phyloP scores from a whole-genome alignment of 495 filamentous ascomycete species.

The Penicillium maclennaniae region DNA sequence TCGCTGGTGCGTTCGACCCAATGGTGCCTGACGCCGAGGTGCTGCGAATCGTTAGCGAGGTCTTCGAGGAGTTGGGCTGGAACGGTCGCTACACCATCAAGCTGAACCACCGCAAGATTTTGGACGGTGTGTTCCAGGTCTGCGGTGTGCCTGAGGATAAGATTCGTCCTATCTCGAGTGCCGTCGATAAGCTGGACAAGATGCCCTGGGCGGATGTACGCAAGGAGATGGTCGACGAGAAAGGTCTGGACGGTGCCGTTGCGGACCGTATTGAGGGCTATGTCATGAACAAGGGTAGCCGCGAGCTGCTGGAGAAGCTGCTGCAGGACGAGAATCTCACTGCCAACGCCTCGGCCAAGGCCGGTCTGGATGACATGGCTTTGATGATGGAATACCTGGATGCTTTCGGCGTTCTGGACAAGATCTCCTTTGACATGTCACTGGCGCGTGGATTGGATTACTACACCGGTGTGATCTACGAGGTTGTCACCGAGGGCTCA shows the following conservation, averaged over 20 bases:
- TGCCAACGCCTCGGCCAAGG: slow-evolving; percentile 67
- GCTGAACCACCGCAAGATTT: slow-evolving; percentile 91
- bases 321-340: slow-evolving; percentile 57
- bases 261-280: slow-evolving; percentile 86
- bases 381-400: slow-evolving; percentile 79
- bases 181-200: slow-evolving; percentile 97
- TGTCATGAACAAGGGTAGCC: slow-evolving; percentile 62
- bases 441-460: slow-evolving; percentile 88
- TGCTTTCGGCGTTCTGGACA: slow-evolving; percentile 64
- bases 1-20: slow-evolving; percentile 83
- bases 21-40: slow-evolving; percentile 98
- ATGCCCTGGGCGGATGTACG: slow-evolving; percentile 83
- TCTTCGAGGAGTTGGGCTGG: slow-evolving; percentile 77
- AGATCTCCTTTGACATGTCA: slow-evolving; percentile 75
- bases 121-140: slow-evolving; percentile 88
- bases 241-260: slow-evolving; percentile 67
- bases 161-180: slow-evolving; percentile 80
- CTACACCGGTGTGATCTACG: slow-evolving; percentile 92
- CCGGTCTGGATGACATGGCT: slow-evolving; percentile 77
- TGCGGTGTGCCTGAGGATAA: slow-evolving; percentile 85
- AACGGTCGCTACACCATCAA: slow-evolving; percentile 76
- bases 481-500: slow-evolving; percentile 82
- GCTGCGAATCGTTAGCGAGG: slow-evolving; percentile 74
- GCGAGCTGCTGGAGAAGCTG: slow-evolving; percentile 65
- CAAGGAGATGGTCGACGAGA: slow-evolving; percentile 90